phyloP scores from a whole-genome alignment of 2,329 filamentous ascomycete genomes.

The Clarireedia homoeocarpa region DNA sequence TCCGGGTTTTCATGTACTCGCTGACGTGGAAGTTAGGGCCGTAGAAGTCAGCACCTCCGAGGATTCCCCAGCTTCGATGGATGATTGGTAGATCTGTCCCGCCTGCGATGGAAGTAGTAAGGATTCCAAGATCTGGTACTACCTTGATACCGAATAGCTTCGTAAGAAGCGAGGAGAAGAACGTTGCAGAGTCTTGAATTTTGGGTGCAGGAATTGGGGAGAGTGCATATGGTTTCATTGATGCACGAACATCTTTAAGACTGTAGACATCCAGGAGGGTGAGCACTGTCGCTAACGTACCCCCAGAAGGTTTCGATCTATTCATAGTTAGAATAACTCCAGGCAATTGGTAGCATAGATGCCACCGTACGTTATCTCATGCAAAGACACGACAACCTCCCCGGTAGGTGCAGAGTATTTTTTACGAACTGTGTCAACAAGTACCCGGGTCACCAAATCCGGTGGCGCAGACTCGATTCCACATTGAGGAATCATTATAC shows the following conservation, averaged over 20 bases:
- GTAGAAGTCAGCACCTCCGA: constrained; percentile 41
- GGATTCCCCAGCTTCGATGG: constrained; percentile 55
- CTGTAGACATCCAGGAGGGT: constrained; percentile 46
- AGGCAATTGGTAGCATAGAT: neutral
- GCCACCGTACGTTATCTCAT: constrained; percentile 34
- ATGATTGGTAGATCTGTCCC: constrained; percentile 47
- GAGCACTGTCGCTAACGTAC: constrained; percentile 61
- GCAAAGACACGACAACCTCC: constrained; percentile 45
- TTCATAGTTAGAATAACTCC: constrained; percentile 3
- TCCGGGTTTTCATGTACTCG: constrained; percentile 46
- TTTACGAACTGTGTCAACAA: constrained; percentile 40
- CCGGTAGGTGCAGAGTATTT: constrained; percentile 41
- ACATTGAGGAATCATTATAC: constrained; percentile 53
- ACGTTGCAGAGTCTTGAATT: constrained; percentile 6
- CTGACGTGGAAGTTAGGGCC: constrained; percentile 53
- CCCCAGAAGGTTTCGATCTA: constrained; percentile 50
- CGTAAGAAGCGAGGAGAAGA: constrained; percentile 33
- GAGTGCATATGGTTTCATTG: constrained; percentile 44
- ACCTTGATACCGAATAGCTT: constrained; percentile 42
- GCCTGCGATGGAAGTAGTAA: constrained; percentile 45
- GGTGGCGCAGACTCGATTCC: constrained; percentile 56
- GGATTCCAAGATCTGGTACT: constrained; percentile 45
- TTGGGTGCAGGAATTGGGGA: constrained; percentile 43
- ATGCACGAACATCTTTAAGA: constrained; percentile 38
- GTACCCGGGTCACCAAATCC: constrained; percentile 49